Conservation (phyloP, 192 early-diverging fungal genomes). For the Entomortierella lignicola region DNA sequence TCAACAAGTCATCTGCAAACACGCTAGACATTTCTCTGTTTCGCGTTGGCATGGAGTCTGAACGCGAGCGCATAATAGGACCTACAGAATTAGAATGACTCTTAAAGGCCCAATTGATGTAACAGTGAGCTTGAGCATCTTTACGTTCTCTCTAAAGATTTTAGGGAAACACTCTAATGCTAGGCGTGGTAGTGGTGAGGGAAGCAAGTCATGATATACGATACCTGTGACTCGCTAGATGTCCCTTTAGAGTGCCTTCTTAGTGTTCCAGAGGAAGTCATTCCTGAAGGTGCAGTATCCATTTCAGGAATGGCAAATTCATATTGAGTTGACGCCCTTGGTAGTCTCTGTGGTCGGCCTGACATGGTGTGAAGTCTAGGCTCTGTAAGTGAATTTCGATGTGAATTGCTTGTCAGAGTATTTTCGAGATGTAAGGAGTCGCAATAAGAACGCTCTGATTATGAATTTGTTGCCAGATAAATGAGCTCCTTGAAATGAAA, state of each 20-base stretch:
- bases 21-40: conserved; percentile 28
- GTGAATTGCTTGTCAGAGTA: too few relatives aligned
- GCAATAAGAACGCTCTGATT: too few relatives aligned
- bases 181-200: not conserved
- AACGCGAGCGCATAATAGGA: conserved; percentile 7
- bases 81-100: not conserved
- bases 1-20: conserved; percentile 29
- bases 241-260: conserved; percentile 26
- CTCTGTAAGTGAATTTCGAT: too few relatives aligned
- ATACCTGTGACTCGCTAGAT: conserved; percentile 37
- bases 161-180: not conserved
- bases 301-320: conserved; percentile 9
- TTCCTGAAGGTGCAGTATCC: not conserved
- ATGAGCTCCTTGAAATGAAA: too few relatives aligned
- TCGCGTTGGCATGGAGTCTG: conserved; percentile 34
- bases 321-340: conserved; percentile 13
- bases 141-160: too few relatives aligned
- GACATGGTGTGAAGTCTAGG: too few relatives aligned
- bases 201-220: too few relatives aligned
- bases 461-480: too few relatives aligned
- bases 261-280: not conserved
- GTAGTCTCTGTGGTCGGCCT: conserved; percentile 19
- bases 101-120: not conserved
- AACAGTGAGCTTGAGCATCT: too few relatives aligned
- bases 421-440: too few relatives aligned